A percentile compares a stretch with the other conserved stretches of the same genome.
These are phyloP conservation scores for Nannizzia gypsea DNA, from an alignment of 2,329 filamentous ascomycete genomes.

Conservation along the genomic window DNA sequence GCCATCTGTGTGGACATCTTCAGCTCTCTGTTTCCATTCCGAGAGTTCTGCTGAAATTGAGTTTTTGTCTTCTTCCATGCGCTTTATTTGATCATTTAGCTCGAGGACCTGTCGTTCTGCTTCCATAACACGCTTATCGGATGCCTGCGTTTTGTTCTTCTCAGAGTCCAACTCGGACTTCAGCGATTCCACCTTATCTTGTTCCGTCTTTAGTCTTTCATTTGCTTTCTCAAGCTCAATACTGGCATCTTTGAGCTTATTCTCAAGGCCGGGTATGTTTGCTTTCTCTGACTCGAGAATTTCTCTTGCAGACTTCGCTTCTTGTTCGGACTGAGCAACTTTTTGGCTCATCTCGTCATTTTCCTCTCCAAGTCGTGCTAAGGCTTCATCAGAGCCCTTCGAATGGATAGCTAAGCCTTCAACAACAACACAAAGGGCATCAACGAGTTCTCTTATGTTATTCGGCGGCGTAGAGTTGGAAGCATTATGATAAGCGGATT, in stretches of 20 bases:
- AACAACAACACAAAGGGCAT: constrained; percentile 47
- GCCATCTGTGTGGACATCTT: constrained; percentile 22
- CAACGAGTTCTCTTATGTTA: constrained; percentile 48
- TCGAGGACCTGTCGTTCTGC: constrained; percentile 59
- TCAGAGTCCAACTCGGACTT: constrained; percentile 65
- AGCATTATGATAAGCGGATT: constrained; percentile 49
- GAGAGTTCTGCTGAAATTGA: constrained; percentile 65
- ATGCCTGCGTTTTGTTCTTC: constrained; percentile 67
- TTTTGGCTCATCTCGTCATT: constrained; percentile 48
- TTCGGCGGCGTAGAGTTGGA: constrained; percentile 42
- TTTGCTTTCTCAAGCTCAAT: constrained; percentile 37
- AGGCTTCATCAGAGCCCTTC: constrained; percentile 48
- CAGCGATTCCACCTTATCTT: constrained; percentile 56
- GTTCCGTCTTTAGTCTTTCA: constrained; percentile 51
- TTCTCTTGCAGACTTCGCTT: constrained; percentile 46
- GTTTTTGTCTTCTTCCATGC: constrained; percentile 63
- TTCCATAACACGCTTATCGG: constrained; percentile 62
- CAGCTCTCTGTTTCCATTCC: constrained; percentile 51
- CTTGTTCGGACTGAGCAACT: constrained; percentile 44
- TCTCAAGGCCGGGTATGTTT: constrained; percentile 41
- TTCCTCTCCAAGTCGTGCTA: constrained; percentile 50
- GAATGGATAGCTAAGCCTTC: constrained; percentile 50
- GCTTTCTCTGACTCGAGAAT: constrained; percentile 43
- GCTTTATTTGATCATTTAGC: constrained; percentile 58
- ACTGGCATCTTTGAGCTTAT: constrained; percentile 41